Conservation (phyloP, 1,139 yeast genomes). For the Blastobotrys malaysiensis region DNA sequence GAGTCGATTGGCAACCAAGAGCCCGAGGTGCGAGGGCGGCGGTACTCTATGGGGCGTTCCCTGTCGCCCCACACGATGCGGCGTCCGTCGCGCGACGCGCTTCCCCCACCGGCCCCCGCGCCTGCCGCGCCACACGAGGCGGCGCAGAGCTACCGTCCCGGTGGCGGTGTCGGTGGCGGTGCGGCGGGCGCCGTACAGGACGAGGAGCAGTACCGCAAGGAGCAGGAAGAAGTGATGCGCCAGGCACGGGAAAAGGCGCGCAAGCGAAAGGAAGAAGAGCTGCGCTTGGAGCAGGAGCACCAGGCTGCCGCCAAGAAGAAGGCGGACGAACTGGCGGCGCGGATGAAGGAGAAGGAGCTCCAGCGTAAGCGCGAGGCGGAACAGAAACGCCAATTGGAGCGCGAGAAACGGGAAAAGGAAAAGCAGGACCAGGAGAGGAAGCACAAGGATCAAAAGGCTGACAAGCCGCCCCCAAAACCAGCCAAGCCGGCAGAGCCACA, state of each 20-base stretch:
- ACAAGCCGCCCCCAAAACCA: slow-evolving; percentile 28
- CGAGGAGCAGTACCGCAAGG: slow-evolving; percentile 7
- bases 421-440: slow-evolving; percentile 36
- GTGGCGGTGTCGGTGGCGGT: background rate
- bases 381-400: slow-evolving; percentile 4
- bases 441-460: slow-evolving; percentile 25
- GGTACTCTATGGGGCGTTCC: slow-evolving; percentile 7
- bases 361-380: slow-evolving; percentile 41
- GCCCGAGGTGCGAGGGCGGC: background rate
- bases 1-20: slow-evolving; percentile 5
- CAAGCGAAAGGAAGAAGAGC: slow-evolving; percentile 34
- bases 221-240: slow-evolving; percentile 30
- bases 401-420: slow-evolving; percentile 15
- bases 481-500: slow-evolving; percentile 9
- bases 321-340: slow-evolving; percentile 30
- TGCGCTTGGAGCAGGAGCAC: slow-evolving; percentile 27
- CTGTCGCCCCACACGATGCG: slow-evolving; percentile 6
- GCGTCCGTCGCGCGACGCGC: background rate
- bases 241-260: slow-evolving; percentile 31
- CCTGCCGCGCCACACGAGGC: background rate
- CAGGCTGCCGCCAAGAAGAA: slow-evolving; percentile 23
- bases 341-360: slow-evolving; percentile 30
- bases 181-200: background rate
- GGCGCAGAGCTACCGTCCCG: slow-evolving; percentile 1
- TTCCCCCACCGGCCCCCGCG: background rate